Base-by-base conservation (phyloP, 805 yeast species). In the Starmerella ratchasimensis region DNA sequence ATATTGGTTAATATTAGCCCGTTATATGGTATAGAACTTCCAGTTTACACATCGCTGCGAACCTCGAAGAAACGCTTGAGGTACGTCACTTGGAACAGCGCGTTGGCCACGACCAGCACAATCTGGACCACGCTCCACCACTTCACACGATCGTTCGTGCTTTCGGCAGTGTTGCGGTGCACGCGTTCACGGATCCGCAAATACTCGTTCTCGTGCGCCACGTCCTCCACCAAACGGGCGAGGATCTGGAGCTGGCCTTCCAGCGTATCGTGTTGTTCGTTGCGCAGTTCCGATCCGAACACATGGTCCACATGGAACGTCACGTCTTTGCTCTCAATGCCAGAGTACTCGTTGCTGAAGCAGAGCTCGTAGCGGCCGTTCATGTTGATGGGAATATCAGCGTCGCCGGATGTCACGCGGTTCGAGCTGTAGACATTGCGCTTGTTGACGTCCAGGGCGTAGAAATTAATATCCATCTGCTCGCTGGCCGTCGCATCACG, bases 121-220 rank as follows among this genome's bases (percentile, higher is more conserved):
- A 90, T 66, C 65, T 88, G 98, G 69, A 86, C 79, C 23, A 82
- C 68, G 20, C 94, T 81, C 98, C 98, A 88, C 82, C 93, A 90
- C 62, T 88, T 88, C 48, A 88, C 97, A 54, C 98, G 75, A 38
- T 90, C 78, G 61, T 88, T 88, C 32, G 98, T 88, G 18, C 94
- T 80, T 63, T 88, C 98, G 5, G 98, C 97, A 8, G 98, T 88
- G 64, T 88, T 90, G 72, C 98, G 80, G 61, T 88, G 98, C 13
- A 93, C 80, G 65, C 96, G 79, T 63, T 88, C 98, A 63, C 98
- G 76, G 44, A 88, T 84, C 33, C 86, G 93, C 51, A 90, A 76
- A 62, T 90, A 90, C 51, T 81, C 72, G 54, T 79, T 63, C 62
- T 90, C 98, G 51, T 84, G 88, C 63, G 80, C 80, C 43, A 90